phyloP scores from a whole-genome alignment of 1,139 yeast genomes.

The Chernovozyma sophiae-reginae region DNA sequence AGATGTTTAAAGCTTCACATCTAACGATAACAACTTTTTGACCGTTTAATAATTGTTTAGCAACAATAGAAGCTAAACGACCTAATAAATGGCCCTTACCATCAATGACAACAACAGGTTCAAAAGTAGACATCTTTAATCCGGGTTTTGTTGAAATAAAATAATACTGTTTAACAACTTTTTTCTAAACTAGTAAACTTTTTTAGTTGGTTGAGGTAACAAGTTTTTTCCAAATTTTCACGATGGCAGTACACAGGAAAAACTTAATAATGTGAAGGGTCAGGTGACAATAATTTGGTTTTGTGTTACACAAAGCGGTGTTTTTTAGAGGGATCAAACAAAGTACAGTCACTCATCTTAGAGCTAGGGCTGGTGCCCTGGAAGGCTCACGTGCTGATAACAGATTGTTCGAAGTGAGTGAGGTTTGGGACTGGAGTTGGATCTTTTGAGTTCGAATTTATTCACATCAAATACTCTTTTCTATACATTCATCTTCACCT shows the following conservation, averaged over 20 bases:
- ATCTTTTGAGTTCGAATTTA: no score
- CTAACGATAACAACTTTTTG: constrained; percentile 98
- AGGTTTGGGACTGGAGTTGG: no score
- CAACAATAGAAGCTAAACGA: constrained; percentile 98
- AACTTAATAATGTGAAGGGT: not conserved
- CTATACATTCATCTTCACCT: no score
- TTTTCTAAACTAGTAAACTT: not conserved
- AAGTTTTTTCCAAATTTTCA: constrained; percentile 2
- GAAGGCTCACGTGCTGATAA: not conserved
- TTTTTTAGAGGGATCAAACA: not conserved
- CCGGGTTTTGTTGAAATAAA: not conserved
- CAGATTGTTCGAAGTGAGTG: no score
- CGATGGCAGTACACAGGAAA: not conserved
- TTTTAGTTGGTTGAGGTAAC: constrained; percentile 1
- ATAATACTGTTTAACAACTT: not conserved
- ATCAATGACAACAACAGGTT: constrained; percentile 96
- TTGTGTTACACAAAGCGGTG: constrained; percentile 1
- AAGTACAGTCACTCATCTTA: not conserved
- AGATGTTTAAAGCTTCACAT: constrained; percentile 96
- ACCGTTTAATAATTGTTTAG: constrained; percentile 97
- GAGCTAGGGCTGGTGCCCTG: not conserved
- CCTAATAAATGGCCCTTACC: constrained; percentile 99
- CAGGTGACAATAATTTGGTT: not conserved
- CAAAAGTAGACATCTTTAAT: constrained; percentile 75
- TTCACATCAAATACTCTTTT: no score